phyloP scores from a whole-genome alignment of 2,329 filamentous ascomycete species.

The Aureobasidium mangrovei region DNA sequence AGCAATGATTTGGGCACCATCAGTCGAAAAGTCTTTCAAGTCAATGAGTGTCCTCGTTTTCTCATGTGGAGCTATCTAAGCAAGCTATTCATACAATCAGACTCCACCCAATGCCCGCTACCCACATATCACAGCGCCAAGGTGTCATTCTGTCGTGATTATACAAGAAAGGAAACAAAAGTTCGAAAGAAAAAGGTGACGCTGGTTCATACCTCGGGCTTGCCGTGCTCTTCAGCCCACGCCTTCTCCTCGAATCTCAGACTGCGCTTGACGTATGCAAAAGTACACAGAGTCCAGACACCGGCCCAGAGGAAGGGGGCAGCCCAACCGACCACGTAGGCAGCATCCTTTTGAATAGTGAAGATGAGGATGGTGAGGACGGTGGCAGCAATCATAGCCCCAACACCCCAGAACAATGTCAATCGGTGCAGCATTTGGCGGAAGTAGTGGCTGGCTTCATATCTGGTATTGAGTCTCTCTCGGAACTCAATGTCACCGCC shows the following conservation, averaged over 20 bases:
- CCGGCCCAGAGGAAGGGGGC: slow-evolving; percentile 43
- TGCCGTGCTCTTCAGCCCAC: slow-evolving; percentile 26
- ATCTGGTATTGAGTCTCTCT: slow-evolving; percentile 42
- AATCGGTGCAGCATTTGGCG: slow-evolving; percentile 44
- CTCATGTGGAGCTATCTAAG: neutral
- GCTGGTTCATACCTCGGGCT: slow-evolving; percentile 4
- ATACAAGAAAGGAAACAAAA: slow-evolving; percentile 1
- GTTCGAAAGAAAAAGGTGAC: neutral
- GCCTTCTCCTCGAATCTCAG: slow-evolving; percentile 27
- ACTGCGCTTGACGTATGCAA: slow-evolving; percentile 35
- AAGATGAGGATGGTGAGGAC: slow-evolving; percentile 39
- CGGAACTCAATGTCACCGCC: slow-evolving; percentile 45
- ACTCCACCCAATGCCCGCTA: neutral
- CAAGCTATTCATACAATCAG: slow-evolving; percentile 2
- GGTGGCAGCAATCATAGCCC: slow-evolving; percentile 32
- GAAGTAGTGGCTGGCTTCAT: slow-evolving; percentile 46
- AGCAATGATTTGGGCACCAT: too few species aligned
- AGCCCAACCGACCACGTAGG: slow-evolving; percentile 43
- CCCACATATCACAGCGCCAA: neutral
- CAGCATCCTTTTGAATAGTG: slow-evolving; percentile 38
- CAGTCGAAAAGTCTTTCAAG: too few species aligned
- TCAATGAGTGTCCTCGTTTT: neutral
- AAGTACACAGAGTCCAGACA: slow-evolving; percentile 38
- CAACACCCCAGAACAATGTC: slow-evolving; percentile 46
- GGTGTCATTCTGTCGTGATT: slow-evolving; percentile 8